Base-by-base conservation (phyloP, 2,329 filamentous ascomycete genomes). In the Truncatella angustata region DNA sequence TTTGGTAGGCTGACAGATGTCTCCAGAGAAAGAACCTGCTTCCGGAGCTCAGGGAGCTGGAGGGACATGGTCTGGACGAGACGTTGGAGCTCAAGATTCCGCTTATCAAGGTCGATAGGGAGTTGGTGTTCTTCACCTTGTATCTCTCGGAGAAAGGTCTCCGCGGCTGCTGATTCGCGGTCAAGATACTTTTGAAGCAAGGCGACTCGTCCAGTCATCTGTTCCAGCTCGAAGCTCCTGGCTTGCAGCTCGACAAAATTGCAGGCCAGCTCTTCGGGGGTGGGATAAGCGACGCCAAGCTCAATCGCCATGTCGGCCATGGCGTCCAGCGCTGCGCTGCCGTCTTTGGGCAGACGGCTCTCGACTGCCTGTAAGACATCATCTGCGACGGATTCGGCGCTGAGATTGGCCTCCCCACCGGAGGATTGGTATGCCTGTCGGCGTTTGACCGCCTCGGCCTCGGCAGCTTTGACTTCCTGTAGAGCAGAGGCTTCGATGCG, bases 71-170 rank as follows among this genome's bases (percentile, higher is more conserved):
- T 71, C 65, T 90, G 91, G 45, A 87, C 81, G 51, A 79, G 84
- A 50, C 88, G 84, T 57, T 86, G 84, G 70, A 88, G 82, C 47
- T 94, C 87, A 4, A 86, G 76, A n/a, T 91, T 93, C 58, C 86
- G 80, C 58, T 84, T 83, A 10, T 83, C 80, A 3, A 92, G 71
- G 55, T 84, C 75, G 0, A 81, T 63, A 0, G 83, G 70, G 0
- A 81, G 78, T 14, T 80, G 76, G 60, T 82, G 87, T 12, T 67
- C 66, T 5, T 75, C 70, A 20, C 67, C 64, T 21, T 70, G 67
- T 4, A 85, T 65, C 10, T 75, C 69, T 5, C 62, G 56, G 7
- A 80, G 64, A 32, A 82, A 62, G 1, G 56, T 50, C 11, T 69
- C 64, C 11, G 76, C 66, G 3, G 61, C 60, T 11, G 66, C 66